Evolutionary conservation across 352 stramenopile genomes (phyloP).

Genomic region (Labyrinthula sp.): DNA sequence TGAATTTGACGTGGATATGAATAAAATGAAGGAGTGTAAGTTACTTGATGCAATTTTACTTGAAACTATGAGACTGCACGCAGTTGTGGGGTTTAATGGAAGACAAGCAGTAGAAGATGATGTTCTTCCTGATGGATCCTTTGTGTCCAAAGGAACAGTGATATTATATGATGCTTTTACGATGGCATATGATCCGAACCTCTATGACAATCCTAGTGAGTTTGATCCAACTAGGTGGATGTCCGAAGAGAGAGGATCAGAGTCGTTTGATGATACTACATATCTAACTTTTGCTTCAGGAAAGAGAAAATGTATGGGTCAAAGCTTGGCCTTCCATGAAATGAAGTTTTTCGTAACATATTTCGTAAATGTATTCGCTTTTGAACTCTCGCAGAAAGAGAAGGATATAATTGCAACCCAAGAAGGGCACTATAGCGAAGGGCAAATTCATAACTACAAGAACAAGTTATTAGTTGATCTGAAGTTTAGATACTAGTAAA

Average conservation of each 20-base stretch:
- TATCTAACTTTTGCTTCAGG: conserved; percentile 48
- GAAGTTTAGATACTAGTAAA: too few species aligned
- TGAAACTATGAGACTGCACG: conserved; percentile 47
- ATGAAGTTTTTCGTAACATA: conserved; percentile 53
- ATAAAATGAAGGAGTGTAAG: conserved; percentile 36
- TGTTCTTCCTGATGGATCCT: conserved; percentile 44
- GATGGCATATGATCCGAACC: conserved; percentile 37
- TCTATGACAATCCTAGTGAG: conserved; percentile 46
- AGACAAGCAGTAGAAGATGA: conserved; percentile 40
- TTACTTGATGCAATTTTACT: conserved; percentile 45
- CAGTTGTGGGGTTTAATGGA: conserved; percentile 40
- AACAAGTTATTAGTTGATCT: too few species aligned
- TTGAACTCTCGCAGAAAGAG: too few species aligned
- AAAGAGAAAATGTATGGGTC: conserved; percentile 43
- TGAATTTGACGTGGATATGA: conserved; percentile 29
- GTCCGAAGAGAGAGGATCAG: conserved; percentile 36
- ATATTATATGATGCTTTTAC: conserved; percentile 40
- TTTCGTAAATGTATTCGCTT: too few species aligned
- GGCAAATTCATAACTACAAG: too few species aligned
- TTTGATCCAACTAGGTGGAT: conserved; percentile 50
- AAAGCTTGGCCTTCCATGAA: conserved; percentile 41
- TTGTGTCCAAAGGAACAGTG: conserved; percentile 34
- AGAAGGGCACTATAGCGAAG: too few species aligned
- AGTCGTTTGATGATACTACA: too few species aligned
- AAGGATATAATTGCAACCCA: too few species aligned